These are phyloP conservation scores for Zarea fungicola DNA, from an alignment of 2,329 filamentous ascomycete genomes.

Conservation along the genomic window DNA sequence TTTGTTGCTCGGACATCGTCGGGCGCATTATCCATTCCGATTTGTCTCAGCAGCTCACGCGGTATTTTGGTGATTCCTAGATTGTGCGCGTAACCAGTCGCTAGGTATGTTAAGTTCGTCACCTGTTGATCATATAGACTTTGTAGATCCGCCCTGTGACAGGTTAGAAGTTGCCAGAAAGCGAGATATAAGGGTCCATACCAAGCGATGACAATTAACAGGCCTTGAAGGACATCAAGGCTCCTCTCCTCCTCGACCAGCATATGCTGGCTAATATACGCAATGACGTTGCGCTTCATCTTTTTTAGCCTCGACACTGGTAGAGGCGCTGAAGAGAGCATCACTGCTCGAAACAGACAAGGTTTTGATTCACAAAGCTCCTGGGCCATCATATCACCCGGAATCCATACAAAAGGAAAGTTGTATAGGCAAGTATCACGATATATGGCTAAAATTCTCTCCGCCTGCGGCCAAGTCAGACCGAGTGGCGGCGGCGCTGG, in stretches of 20 bases:
- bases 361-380: conserved; percentile 30
- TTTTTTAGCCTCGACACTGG: conserved; percentile 25
- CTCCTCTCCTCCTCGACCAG: conserved; percentile 35
- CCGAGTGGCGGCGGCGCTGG: conserved; percentile 25
- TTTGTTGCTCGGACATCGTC: conserved; percentile 16
- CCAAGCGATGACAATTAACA: conserved; percentile 42
- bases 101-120: conserved; percentile 34
- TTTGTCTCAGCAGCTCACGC: conserved; percentile 11
- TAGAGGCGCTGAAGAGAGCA: conserved; percentile 31
- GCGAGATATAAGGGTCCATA: conserved; percentile 19
- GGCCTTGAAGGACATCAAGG: conserved; percentile 41
- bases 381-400: conserved; percentile 24
- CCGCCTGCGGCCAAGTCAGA: conserved; percentile 35
- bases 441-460: conserved; percentile 29
- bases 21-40: conserved; percentile 9
- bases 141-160: conserved; percentile 29
- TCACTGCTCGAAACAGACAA: conserved; percentile 33
- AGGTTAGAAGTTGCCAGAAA: not conserved
- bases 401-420: conserved; percentile 35
- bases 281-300: conserved; percentile 37
- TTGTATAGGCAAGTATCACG: conserved; percentile 27
- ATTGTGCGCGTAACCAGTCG: conserved; percentile 37
- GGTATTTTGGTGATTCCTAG: conserved; percentile 28
- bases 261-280: conserved; percentile 37
- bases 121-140: conserved; percentile 31